phyloP scores from a whole-genome alignment of 2,329 filamentous ascomycete genomes.

The Dactylella cylindrospora region DNA sequence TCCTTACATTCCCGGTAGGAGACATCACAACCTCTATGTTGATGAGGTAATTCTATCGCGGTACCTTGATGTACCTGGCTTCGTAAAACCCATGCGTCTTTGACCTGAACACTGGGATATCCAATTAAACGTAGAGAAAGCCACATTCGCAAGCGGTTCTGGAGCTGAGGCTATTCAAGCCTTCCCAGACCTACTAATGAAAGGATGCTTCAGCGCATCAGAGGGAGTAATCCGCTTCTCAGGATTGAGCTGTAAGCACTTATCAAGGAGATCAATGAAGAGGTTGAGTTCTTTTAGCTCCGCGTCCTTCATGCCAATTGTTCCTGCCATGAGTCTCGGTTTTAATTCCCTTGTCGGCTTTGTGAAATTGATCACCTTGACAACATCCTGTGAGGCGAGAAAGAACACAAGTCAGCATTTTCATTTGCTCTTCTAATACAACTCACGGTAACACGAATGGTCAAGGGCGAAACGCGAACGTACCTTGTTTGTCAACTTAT shows the following conservation, averaged over 20 bases:
- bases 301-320: constrained; percentile 70
- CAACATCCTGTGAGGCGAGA: constrained; percentile 59
- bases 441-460: constrained; percentile 7
- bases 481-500: constrained; percentile 83
- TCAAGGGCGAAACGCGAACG: constrained; percentile 49
- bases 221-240: constrained; percentile 85
- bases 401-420: constrained; percentile 10
- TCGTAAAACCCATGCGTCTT: too few relatives aligned
- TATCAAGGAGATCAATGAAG: constrained; percentile 85
- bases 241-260: constrained; percentile 84
- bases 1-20: too few relatives aligned
- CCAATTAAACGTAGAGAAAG: background rate
- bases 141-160: constrained; percentile 3
- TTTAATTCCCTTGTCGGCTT: constrained; percentile 82
- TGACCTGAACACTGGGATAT: too few relatives aligned
- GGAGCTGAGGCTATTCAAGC: constrained; percentile 15
- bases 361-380: constrained; percentile 67
- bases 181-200: constrained; percentile 59
- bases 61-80: too few relatives aligned
- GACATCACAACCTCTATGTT: too few relatives aligned
- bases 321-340: constrained; percentile 72
- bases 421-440: background rate
- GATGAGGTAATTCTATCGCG: too few relatives aligned
- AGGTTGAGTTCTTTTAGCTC: constrained; percentile 76
- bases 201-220: constrained; percentile 86